Percentiles rank a stretch among this genome's conserved stretches.
phyloP scores from a whole-genome alignment of 805 yeast genomes.

The Saturnispora quitensis region DNA sequence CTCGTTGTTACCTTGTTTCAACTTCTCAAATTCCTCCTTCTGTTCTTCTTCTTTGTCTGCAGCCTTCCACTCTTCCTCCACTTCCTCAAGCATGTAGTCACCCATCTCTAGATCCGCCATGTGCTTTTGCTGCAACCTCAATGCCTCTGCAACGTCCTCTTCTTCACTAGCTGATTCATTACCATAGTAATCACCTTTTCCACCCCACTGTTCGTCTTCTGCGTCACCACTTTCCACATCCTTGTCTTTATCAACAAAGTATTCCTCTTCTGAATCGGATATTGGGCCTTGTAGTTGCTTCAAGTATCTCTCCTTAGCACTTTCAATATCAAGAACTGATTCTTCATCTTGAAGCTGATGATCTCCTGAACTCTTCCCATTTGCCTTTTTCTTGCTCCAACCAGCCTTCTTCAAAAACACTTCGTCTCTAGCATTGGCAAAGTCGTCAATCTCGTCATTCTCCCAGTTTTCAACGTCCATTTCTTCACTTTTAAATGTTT shows the following conservation, averaged over 20 bases:
- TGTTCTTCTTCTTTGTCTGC: constrained; percentile 33
- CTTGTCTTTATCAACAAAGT: constrained; percentile 29
- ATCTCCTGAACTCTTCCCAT: constrained; percentile 28
- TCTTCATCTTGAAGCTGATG: constrained; percentile 28
- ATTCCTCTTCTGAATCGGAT: constrained; percentile 40
- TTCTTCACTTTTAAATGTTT: constrained; percentile 2
- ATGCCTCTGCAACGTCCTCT: constrained; percentile 72
- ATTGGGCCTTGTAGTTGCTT: constrained; percentile 33
- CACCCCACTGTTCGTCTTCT: constrained; percentile 35
- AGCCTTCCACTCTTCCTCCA: constrained; percentile 66
- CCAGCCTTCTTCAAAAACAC: constrained; percentile 51
- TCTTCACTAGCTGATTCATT: constrained; percentile 72
- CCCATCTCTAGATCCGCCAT: constrained; percentile 66
- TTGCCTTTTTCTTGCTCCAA: constrained; percentile 18
- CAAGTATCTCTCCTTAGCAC: constrained; percentile 26
- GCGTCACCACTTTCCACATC: constrained; percentile 24
- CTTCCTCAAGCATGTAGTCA: constrained; percentile 70
- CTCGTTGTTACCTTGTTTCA: background rate
- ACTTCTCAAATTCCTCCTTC: constrained; percentile 32
- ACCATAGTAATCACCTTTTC: constrained; percentile 48
- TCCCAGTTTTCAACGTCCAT: constrained; percentile 34
- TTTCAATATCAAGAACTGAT: constrained; percentile 23
- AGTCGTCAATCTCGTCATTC: constrained; percentile 59
- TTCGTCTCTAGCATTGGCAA: constrained; percentile 51
- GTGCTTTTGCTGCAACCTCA: constrained; percentile 75